phyloP scores from a whole-genome alignment of 2,329 filamentous ascomycete genomes.

The Proliferodiscus dingleyae region DNA sequence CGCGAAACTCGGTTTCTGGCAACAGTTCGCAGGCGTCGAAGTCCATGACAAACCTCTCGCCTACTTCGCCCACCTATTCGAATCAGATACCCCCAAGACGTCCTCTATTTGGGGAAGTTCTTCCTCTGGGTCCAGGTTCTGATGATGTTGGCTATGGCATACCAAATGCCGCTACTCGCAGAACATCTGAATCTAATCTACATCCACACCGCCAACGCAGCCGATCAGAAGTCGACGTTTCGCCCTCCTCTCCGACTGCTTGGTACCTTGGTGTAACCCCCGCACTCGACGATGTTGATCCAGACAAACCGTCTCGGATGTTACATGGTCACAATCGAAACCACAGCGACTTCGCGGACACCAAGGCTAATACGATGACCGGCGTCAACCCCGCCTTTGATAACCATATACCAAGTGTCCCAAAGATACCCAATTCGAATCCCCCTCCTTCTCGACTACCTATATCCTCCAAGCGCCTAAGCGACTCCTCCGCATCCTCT shows the following conservation, averaged over 20 bases:
- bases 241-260: slow-evolving; percentile 61
- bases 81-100: slow-evolving; percentile 35
- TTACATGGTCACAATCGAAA: slow-evolving; percentile 45
- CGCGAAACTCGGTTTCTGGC: slow-evolving; percentile 36
- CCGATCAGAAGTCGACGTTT: slow-evolving; percentile 50
- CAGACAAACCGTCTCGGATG: slow-evolving; percentile 19
- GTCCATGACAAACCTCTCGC: slow-evolving; percentile 40
- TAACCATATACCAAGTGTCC: slow-evolving; percentile 11
- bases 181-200: slow-evolving; percentile 69
- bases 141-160: slow-evolving; percentile 58
- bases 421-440: slow-evolving; percentile 3
- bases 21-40: slow-evolving; percentile 37
- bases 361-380: slow-evolving; percentile 27
- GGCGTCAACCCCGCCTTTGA: slow-evolving; percentile 27
- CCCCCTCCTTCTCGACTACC: slow-evolving; percentile 25
- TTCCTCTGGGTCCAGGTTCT: slow-evolving; percentile 52
- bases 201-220: slow-evolving; percentile 45
- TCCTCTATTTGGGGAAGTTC: slow-evolving; percentile 71
- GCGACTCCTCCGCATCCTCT: slow-evolving; percentile 41
- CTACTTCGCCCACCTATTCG: slow-evolving; percentile 26
- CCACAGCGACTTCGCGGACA: slow-evolving; percentile 54
- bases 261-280: slow-evolving; percentile 52
- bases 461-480: slow-evolving; percentile 22
- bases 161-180: slow-evolving; percentile 43
- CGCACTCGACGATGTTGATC: slow-evolving; percentile 36